Evolutionary conservation across 257 asterid species (phyloP).

Genomic region (Thymus mandschuricus): DNA sequence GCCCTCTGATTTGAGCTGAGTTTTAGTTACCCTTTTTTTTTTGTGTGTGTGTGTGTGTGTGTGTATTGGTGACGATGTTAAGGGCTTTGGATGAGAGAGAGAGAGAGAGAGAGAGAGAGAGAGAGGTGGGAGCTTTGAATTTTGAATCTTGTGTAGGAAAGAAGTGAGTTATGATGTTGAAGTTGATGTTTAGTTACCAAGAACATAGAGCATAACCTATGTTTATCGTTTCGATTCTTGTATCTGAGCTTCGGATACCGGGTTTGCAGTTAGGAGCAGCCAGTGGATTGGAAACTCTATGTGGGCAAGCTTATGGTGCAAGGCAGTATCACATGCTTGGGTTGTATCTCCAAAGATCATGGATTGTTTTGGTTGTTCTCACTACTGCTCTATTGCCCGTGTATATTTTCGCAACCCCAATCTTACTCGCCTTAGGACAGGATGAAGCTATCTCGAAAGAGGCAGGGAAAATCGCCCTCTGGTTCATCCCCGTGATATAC

Average conservation of each 20-base stretch:
- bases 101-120: background rate
- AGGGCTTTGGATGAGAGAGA: background rate
- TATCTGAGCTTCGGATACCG: background rate
- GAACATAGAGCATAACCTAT: background rate
- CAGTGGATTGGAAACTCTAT: conserved; percentile 73
- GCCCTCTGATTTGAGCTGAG: background rate
- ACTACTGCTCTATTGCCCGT: conserved; percentile 52
- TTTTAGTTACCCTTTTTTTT: background rate
- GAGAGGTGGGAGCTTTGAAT: background rate
- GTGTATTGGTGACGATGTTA: background rate
- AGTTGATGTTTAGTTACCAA: conserved; percentile 2
- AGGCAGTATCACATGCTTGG: conserved; percentile 83
- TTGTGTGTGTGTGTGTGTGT: background rate
- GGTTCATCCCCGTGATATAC: conserved; percentile 70
- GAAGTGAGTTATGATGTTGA: background rate
- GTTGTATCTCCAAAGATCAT: conserved; percentile 72
- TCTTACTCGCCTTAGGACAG: conserved; percentile 70
- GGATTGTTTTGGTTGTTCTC: conserved; percentile 41
- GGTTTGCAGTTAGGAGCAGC: conserved; percentile 75
- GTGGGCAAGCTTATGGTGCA: conserved; percentile 90
- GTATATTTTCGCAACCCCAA: conserved; percentile 58
- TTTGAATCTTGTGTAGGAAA: background rate
- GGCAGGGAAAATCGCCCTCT: conserved; percentile 53
- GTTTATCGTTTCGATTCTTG: background rate
- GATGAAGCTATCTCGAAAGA: conserved; percentile 50